Percentiles rank a stretch among this genome's conserved stretches.
These are phyloP conservation scores for Neostapfia colusana DNA, from an alignment of 176 grass and related monocot species.

Conservation along the genomic window DNA sequence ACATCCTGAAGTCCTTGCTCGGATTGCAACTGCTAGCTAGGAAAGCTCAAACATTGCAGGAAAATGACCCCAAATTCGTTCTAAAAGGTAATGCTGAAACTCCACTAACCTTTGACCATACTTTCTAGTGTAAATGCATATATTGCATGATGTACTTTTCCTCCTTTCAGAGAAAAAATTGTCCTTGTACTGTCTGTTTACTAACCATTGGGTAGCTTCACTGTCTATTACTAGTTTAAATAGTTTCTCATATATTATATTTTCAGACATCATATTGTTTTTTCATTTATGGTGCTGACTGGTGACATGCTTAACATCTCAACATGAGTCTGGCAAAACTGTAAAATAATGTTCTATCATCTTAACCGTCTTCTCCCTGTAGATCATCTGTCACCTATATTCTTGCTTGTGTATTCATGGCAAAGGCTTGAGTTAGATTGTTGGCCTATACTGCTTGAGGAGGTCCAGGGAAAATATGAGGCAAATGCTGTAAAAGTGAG, in stretches of 20 bases:
- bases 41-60: slow-evolving; percentile 78
- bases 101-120: slow-evolving; percentile 13
- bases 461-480: slow-evolving; percentile 62
- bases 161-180: slow-evolving; percentile 1
- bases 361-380: slow-evolving; percentile 10
- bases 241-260: background rate
- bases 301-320: slow-evolving; percentile 3
- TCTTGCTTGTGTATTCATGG: slow-evolving; percentile 73
- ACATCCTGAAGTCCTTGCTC: slow-evolving; percentile 66
- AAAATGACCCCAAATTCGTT: slow-evolving; percentile 75
- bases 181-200: slow-evolving; percentile 11
- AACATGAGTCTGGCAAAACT: background rate
- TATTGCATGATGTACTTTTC: background rate
- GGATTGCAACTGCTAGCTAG: slow-evolving; percentile 77
- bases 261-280: background rate
- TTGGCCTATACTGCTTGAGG: slow-evolving; percentile 69
- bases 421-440: slow-evolving; percentile 88
- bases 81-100: slow-evolving; percentile 60
- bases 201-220: background rate
- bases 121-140: background rate
- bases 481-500: slow-evolving; percentile 73
- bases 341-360: background rate
- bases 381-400: slow-evolving; percentile 76
- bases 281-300: background rate
- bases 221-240: background rate